A percentile compares a stretch with the other conserved stretches of the same genome.
Conservation (phyloP, 2,329 filamentous ascomycete species). For the Coleophoma eucalyptorum region DNA sequence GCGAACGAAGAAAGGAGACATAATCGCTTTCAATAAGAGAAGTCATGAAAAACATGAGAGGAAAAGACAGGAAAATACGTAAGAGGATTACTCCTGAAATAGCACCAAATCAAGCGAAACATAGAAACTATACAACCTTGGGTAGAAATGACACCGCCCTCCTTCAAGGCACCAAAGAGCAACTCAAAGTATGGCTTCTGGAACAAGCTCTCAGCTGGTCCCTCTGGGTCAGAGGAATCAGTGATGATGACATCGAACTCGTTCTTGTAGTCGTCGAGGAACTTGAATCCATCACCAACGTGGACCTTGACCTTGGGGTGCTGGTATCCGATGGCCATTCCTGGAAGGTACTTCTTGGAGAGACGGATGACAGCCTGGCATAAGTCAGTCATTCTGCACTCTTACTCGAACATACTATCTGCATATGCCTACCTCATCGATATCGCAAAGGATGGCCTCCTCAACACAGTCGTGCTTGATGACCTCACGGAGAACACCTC, state of each 20-base stretch:
- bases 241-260: constrained; percentile 99
- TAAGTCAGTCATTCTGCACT: constrained; percentile 10
- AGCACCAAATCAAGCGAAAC: constrained; percentile 18
- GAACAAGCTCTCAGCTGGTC: constrained; percentile 94
- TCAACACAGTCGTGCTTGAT: constrained; percentile 98
- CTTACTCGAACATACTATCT: constrained; percentile 2
- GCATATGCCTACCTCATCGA: constrained; percentile 69
- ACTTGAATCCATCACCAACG: constrained; percentile 98
- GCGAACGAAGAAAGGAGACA: background rate
- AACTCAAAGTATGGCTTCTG: constrained; percentile 99
- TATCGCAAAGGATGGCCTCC: constrained; percentile 95
- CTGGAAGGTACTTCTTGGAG: constrained; percentile 95
- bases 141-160: constrained; percentile 97
- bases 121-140: constrained; percentile 98
- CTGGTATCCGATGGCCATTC: constrained; percentile 88
- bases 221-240: constrained; percentile 95
- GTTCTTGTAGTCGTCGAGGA: constrained; percentile 94
- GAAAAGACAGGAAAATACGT: constrained; percentile 1
- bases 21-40: constrained; percentile 1
- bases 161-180: constrained; percentile 80
- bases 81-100: background rate
- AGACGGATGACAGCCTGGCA: constrained; percentile 86
- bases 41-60: background rate
- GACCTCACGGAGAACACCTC: constrained; percentile 94
- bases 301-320: constrained; percentile 92